Percentiles rank a stretch among this genome's conserved stretches.
These are phyloP conservation scores for Thamnidium elegans DNA, from an alignment of 192 early-diverging fungal genomes.

Conservation along the genomic window DNA sequence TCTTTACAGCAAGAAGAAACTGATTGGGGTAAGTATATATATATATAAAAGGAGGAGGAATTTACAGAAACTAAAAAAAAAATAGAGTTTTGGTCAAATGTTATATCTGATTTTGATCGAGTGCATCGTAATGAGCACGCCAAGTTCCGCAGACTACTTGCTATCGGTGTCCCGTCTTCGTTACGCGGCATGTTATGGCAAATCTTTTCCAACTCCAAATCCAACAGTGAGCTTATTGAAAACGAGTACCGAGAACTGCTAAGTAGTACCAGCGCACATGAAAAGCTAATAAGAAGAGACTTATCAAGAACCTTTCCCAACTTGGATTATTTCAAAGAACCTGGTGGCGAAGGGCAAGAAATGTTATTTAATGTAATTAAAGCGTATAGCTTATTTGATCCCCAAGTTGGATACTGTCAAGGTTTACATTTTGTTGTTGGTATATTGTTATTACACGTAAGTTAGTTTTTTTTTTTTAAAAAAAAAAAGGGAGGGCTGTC, in stretches of 20 bases:
- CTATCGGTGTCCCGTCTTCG: conserved; percentile 81
- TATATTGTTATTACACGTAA: conserved; percentile 86
- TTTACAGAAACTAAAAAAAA: neutral
- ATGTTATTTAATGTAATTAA: conserved; percentile 87
- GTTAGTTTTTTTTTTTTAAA: conserved; percentile 7
- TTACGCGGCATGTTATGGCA: conserved; percentile 96
- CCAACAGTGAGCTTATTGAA: conserved; percentile 58
- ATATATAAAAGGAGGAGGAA: neutral
- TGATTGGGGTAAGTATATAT: conserved; percentile 4
- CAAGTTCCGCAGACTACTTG: conserved; percentile 74
- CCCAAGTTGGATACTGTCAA: conserved; percentile 97
- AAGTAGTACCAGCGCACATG: conserved; percentile 60
- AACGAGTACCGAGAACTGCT: conserved; percentile 72
- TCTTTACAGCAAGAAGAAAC: neutral
- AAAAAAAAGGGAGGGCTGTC: neutral
- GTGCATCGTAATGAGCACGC: conserved; percentile 69
- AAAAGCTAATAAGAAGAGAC: conserved; percentile 91
- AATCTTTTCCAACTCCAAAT: conserved; percentile 79
- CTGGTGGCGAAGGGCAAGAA: conserved; percentile 81
- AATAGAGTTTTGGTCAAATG: conserved; percentile 88
- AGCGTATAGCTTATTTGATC: conserved; percentile 88
- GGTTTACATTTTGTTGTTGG: conserved; percentile 94
- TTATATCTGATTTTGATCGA: conserved; percentile 86
- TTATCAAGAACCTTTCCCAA: conserved; percentile 90
- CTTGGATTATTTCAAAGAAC: conserved; percentile 73